These are phyloP conservation scores for Neofusicoccum laricinum DNA, from an alignment of 2,329 filamentous ascomycete genomes.

Conservation along the genomic window DNA sequence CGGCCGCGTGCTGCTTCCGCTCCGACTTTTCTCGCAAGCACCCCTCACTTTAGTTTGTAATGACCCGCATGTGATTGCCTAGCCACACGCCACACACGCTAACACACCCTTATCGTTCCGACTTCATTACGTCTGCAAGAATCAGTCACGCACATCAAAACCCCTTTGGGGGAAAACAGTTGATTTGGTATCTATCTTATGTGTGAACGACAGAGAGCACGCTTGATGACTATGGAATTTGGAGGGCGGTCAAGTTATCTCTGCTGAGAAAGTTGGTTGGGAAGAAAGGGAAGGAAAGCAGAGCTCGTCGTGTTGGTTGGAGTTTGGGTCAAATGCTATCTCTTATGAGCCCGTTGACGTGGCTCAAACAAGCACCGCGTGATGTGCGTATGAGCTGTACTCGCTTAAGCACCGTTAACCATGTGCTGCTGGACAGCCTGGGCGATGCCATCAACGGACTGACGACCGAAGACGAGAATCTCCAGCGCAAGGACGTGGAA, in stretches of 20 bases:
- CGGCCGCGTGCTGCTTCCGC: constrained; percentile 1
- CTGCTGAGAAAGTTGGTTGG: neutral
- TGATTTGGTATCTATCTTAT: neutral
- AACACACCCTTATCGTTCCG: neutral
- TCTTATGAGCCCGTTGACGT: neutral
- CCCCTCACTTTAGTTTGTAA: constrained; percentile 2
- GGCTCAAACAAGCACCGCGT: neutral
- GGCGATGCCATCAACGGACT: neutral
- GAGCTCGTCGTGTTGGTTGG: neutral
- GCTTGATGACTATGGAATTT: neutral
- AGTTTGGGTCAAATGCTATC: neutral
- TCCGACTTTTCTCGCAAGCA: neutral
- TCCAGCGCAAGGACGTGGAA: constrained; percentile 52
- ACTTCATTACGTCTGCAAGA: neutral
- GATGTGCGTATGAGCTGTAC: neutral
- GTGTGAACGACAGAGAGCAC: neutral
- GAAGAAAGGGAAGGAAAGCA: neutral
- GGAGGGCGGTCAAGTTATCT: neutral
- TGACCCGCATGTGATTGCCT: constrained; percentile 9
- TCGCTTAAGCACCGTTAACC: neutral
- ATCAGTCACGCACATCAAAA: neutral
- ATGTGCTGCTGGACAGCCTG: neutral
- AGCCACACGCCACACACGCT: constrained; percentile 6
- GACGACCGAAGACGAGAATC: constrained; percentile 25
- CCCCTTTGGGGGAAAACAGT: neutral